phyloP scores from a whole-genome alignment of 257 asterid genomes.

The Avicennia marina region DNA sequence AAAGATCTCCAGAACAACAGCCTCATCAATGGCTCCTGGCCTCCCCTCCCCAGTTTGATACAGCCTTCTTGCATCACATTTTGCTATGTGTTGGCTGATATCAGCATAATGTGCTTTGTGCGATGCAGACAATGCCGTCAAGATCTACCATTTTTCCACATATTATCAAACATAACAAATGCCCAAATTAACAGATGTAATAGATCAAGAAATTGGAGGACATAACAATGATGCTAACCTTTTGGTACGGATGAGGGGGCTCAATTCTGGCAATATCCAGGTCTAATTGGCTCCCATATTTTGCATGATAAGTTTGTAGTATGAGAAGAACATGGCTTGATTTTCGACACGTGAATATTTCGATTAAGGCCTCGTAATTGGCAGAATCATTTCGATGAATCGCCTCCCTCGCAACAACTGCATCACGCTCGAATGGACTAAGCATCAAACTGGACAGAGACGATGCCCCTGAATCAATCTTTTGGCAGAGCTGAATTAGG shows the following conservation, averaged over 20 bases:
- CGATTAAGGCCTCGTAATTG: slow-evolving; percentile 42
- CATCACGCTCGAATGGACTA: slow-evolving; percentile 57
- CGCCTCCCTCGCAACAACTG: slow-evolving; percentile 51
- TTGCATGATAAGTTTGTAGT: slow-evolving; percentile 50
- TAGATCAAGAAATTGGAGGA: too few species aligned
- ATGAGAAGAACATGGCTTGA: slow-evolving; percentile 71
- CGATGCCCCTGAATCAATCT: not conserved
- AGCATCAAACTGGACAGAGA: slow-evolving; percentile 33
- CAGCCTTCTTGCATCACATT: slow-evolving; percentile 68
- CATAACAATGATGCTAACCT: slow-evolving; percentile 27
- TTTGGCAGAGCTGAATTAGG: slow-evolving; percentile 19
- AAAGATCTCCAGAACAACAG: slow-evolving; percentile 59
- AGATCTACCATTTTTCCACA: slow-evolving; percentile 25
- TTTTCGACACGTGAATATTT: slow-evolving; percentile 54
- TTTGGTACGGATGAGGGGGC: slow-evolving; percentile 59
- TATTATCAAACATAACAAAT: not conserved
- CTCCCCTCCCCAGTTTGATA: slow-evolving; percentile 66
- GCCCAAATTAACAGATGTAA: too few species aligned
- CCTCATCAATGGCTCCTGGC: slow-evolving; percentile 48
- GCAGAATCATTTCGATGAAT: slow-evolving; percentile 16
- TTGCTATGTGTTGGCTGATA: slow-evolving; percentile 62
- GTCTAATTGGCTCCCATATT: slow-evolving; percentile 39
- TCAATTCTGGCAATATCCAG: slow-evolving; percentile 52
- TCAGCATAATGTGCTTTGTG: slow-evolving; percentile 68
- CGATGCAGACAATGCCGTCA: slow-evolving; percentile 66